Base-by-base conservation (phyloP, 768 basidiomycete genomes). In the Psilocybe subaeruginosa region DNA sequence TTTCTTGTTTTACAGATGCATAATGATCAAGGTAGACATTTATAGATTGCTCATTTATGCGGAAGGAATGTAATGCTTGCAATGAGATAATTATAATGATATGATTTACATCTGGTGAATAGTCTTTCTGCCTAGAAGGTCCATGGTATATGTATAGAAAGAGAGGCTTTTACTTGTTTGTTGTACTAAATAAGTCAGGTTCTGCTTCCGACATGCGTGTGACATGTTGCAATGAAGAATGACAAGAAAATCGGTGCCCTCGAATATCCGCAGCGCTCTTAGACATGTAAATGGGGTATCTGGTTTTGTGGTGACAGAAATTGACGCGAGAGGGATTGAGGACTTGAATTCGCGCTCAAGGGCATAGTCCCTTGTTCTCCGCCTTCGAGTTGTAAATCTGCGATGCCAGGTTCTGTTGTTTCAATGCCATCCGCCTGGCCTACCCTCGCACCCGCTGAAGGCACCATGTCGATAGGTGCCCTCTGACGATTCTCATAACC, bases 391-490 rank as follows among this genome's bases (percentile, higher is more conserved):
- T 83, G 77, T 8, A 72, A 59, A 47, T 83, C 82, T 9, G 68
- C 80, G 29, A 91, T 63, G 16, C 82, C 75, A 16, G 81, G 74
- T 61, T 82, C 79, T 1, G 87, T 84, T 0, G 83, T 85, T 72
- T 91, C 89, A 4, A 79, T 65, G 27, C 90, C 90, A 68, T 89
- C 81, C 14, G 91, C 82, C 27, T 80, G 82, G 47, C 90, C 91
- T 17, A 78, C 71, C 39, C 88, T 81, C 30, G 89, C 80, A 2
- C 92, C 91, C 1, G 91, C 92, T 16, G 79, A 74, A 1, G 91
- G 91, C 6, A 94, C 87, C 67, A 73, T 74, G 73, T 92, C 90
- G 62, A 93, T 93, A 43, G 91, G 90, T 8, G 88, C 86, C 53
- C 69, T 68, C 3, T 65, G 64, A 27, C 90, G 83, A 60, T 84